Evolutionary conservation across 225 moss, liverwort and hornwort genomes (phyloP), one percentile per base, ranked within the genome.

Genomic region (Bryoerythrophyllum caledonicum): DNA sequence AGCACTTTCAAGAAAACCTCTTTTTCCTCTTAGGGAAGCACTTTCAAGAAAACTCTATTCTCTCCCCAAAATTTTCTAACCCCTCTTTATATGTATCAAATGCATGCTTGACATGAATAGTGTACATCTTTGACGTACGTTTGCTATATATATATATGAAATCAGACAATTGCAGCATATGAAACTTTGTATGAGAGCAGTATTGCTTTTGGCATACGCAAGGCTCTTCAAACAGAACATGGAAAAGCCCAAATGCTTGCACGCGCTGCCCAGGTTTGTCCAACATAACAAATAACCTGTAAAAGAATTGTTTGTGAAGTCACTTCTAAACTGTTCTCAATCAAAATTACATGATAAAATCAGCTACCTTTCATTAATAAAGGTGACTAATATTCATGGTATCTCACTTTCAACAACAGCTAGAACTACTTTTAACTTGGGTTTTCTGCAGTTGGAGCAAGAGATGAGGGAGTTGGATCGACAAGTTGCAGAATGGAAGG

Each of bases 401-500:
- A 5, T 34, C 34, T 30, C 30, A 30, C 30, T 34, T 34, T 34
- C 34, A 34, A 34, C 34, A 34, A 6, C 34, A 34, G 34, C 5
- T 34, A 34, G 30, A 30, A 30, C 30, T 30, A 30, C 30, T 30
- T 30, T 2, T 3, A 34, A 34, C 5, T 6, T 30, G 74, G 67
- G 26, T 72, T 60, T 76, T 20, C 2, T 71, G 68, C 89, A 96
- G 93, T 80, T 96, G 74, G 96, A 96, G 82, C 65, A 61, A 74
- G 94, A 94, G 63, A 76, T 84, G 58, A 90, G 73, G 63, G 96
- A 96, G 6, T 83, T 96, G 56, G 94, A 96, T 64, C 72, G 87
- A 5, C 90, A 90, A 74, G 94, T 94, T 82, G 83, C 85, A 10
- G 92, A 94, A 74, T 96, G 96, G 96, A 96, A 96, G 92, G 96